A percentile compares a stretch with the other conserved stretches of the same genome.
phyloP scores from a whole-genome alignment of 1,139 yeast genomes.

The Yamadazyma sp. region DNA sequence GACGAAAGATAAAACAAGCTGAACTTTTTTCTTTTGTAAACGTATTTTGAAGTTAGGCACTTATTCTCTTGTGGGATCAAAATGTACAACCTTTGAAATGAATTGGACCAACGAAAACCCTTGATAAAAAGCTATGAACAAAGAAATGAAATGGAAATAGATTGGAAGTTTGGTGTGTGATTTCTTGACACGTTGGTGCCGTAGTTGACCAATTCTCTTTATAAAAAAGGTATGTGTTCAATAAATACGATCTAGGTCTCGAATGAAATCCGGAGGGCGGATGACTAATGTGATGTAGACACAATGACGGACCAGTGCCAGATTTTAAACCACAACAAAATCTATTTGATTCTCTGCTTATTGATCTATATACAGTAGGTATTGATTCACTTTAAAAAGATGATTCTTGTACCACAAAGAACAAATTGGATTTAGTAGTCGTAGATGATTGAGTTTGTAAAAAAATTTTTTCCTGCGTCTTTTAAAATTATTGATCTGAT shows the following conservation, averaged over 20 bases:
- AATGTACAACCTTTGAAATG: constrained; percentile 1
- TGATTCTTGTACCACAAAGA: neutral
- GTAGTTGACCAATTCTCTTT: no score
- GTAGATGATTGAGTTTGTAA: constrained; percentile 1
- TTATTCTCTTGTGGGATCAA: neutral
- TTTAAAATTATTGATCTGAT: constrained; percentile 11
- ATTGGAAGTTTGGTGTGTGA: neutral
- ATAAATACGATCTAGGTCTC: neutral
- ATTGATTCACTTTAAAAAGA: neutral
- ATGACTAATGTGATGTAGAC: neutral
- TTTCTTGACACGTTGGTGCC: neutral
- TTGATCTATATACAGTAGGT: constrained; percentile 4
- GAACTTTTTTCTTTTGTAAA: neutral
- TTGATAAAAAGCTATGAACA: constrained; percentile 7
- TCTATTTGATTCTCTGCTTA: neutral
- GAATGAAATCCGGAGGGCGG: neutral
- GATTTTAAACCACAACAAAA: no score
- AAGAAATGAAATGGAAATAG: constrained; percentile 8
- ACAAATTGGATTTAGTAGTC: constrained; percentile 1
- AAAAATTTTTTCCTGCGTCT: constrained; percentile 9
- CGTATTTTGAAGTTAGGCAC: no score
- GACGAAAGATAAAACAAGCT: neutral
- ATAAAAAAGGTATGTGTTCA: neutral
- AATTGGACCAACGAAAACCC: constrained; percentile 5
- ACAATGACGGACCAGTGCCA: neutral